Base-by-base conservation (phyloP, 257 asterid species). In the Echium plantagineum region DNA sequence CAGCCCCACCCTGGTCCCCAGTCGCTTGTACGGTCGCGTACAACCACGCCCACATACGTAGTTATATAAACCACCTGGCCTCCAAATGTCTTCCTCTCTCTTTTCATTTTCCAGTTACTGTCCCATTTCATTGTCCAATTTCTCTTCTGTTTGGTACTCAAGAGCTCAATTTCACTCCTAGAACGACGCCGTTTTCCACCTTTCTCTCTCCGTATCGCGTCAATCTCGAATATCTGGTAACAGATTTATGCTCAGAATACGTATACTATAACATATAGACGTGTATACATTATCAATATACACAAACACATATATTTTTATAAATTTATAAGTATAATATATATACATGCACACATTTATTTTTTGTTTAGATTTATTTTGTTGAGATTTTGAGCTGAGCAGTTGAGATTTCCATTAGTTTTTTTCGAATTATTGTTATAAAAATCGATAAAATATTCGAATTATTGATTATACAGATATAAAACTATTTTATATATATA, bases 221-320 rank as follows among this genome's bases (percentile, higher is more conserved):
- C 26, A 55, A 21, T 55, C 35, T 55, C 20, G 59, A 18, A 55
- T 21, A 18, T 55, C 60, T 56, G 60, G 60, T 56, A 56, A 56
- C 35, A 22, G 5, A 7, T 56, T 56, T 56, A 15, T 21, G 30
- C 7, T 21, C 6, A 20, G 21, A 20, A 8, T 55, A 7, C 10
- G 21, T 9, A 21, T 21, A 55, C 26, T 24, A 24, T 24, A 24
- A 24, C 21, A 7, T 13, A 22, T 55, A 24, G 7, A 13, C 15
- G 32, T 21, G 28, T 21, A 9, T 55, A 55, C 17, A 7, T 7
- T 21, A 7, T 13, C 10, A 21, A 19, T 20, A 55, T 55, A 55
- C 13, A 17, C 19, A 55, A 20, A 53, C 2, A 53, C 19, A 53
- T 52, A 9, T n/a, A 6, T 52, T 5, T 18, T 1, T 18, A n/a